These are phyloP conservation scores for Fusarium tupiense DNA, from an alignment of 2,329 filamentous ascomycete species.

Conservation along the genomic window DNA sequence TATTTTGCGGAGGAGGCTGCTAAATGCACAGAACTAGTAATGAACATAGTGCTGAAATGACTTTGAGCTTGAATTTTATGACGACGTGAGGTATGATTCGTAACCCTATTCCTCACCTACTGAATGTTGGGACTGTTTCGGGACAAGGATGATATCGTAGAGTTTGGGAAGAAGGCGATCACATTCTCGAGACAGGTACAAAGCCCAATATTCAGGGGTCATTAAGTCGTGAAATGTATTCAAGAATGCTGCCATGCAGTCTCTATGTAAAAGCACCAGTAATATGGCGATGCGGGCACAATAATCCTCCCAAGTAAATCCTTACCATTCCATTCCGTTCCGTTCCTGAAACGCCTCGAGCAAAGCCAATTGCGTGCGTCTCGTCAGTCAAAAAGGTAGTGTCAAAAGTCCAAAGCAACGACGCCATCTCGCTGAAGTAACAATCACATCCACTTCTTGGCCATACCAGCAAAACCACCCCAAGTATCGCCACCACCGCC, in stretches of 20 bases:
- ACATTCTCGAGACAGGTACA: conserved; percentile 14
- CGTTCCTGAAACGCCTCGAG: conserved; percentile 36
- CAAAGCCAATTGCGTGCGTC: conserved; percentile 20
- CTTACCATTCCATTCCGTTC: conserved; percentile 6
- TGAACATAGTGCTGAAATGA: conserved; percentile 43
- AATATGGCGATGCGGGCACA: conserved; percentile 2
- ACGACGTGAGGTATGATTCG: background rate
- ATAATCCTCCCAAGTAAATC: conserved; percentile 4
- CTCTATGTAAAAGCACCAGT: conserved; percentile 13
- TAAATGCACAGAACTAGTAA: conserved; percentile 45
- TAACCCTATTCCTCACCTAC: background rate
- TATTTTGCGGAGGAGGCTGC: conserved; percentile 35
- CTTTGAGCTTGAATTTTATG: background rate
- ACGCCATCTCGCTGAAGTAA: conserved; percentile 2
- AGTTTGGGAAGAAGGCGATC: conserved; percentile 5
- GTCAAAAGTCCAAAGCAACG: background rate
- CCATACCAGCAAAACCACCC: conserved; percentile 50
- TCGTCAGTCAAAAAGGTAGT: conserved; percentile 1
- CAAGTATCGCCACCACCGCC: conserved; percentile 46
- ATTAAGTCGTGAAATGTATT: conserved; percentile 35
- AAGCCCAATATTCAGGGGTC: conserved; percentile 4
- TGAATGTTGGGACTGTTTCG: background rate
- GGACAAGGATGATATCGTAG: background rate
- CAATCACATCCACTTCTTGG: conserved; percentile 55
- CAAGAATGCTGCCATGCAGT: conserved; percentile 20